Evolutionary conservation across 2,329 filamentous ascomycete genomes (phyloP).

Genomic region (Xylariomycetidae sp.): DNA sequence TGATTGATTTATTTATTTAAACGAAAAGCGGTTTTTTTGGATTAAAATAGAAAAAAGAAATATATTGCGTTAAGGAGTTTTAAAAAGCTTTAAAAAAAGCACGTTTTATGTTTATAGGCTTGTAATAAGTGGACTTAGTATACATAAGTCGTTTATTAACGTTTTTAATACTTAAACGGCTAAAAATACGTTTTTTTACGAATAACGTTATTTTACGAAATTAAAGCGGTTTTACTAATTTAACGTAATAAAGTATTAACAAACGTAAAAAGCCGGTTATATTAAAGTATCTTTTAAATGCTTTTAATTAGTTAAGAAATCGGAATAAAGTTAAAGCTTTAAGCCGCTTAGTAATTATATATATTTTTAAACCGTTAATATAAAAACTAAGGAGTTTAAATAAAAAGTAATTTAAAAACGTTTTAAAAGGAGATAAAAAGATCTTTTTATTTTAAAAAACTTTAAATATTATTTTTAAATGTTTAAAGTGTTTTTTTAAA

Average conservation of each 20-base stretch:
- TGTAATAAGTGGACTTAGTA: neutral
- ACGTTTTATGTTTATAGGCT: neutral
- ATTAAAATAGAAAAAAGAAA: neutral
- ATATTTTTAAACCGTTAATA: no score
- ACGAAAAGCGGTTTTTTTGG: neutral
- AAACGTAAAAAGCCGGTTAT: no score
- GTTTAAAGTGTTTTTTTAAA: neutral
- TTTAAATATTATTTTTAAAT: neutral
- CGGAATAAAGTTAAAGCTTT: no score
- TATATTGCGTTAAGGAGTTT: neutral
- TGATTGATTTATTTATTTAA: neutral
- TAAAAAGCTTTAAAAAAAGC: neutral
- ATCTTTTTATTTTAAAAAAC: neutral
- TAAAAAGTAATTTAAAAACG: neutral
- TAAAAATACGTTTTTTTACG: neutral
- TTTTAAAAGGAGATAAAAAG: neutral
- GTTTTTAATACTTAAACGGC: neutral
- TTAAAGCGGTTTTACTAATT: neutral
- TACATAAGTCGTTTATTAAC: neutral
- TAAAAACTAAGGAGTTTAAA: neutral
- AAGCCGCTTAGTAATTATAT: no score
- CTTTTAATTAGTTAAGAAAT: no score
- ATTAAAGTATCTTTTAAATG: no score
- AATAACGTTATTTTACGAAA: neutral
- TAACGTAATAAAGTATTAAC: no score